A percentile compares a stretch with the other conserved stretches of the same genome.
These are phyloP conservation scores for Pelargonium fulgidum DNA, from an alignment of 441 rosid species.

Conservation along the genomic window DNA sequence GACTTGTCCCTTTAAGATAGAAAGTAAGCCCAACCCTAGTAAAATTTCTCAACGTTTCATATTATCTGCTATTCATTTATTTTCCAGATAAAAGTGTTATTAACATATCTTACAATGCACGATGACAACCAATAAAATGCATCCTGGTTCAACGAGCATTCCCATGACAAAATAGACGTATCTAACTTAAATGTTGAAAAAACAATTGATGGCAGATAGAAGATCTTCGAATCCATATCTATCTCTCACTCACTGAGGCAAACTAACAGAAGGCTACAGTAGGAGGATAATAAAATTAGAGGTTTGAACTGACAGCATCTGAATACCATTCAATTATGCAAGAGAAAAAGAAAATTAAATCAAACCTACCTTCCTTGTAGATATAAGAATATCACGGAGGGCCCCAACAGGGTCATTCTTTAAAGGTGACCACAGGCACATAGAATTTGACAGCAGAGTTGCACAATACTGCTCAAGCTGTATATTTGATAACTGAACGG, in stretches of 20 bases:
- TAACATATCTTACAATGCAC: background rate
- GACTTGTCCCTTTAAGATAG: background rate
- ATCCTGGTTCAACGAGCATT: background rate
- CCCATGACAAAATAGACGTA: background rate
- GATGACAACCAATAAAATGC: background rate
- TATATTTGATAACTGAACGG: constrained; percentile 62
- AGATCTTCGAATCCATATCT: background rate
- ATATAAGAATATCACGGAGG: constrained; percentile 52
- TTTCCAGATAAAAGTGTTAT: background rate
- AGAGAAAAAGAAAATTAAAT: constrained; percentile 12
- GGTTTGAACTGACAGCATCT: constrained; percentile 7
- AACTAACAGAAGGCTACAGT: background rate
- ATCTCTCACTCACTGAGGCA: background rate
- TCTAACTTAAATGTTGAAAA: background rate
- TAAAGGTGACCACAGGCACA: constrained; percentile 49
- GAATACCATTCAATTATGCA: constrained; percentile 17
- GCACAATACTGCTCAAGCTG: constrained; percentile 94
- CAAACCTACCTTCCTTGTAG: constrained; percentile 58
- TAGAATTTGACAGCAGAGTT: constrained; percentile 49
- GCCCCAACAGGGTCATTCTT: constrained; percentile 58
- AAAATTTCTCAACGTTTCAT: background rate
- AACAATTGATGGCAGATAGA: background rate
- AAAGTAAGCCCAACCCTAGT: background rate
- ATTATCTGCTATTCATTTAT: background rate
- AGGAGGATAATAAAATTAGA: background rate